Percentiles rank a stretch among this genome's conserved stretches.
phyloP scores from a whole-genome alignment of 2,329 filamentous ascomycete genomes.

The Parafenestella ontariensis region DNA sequence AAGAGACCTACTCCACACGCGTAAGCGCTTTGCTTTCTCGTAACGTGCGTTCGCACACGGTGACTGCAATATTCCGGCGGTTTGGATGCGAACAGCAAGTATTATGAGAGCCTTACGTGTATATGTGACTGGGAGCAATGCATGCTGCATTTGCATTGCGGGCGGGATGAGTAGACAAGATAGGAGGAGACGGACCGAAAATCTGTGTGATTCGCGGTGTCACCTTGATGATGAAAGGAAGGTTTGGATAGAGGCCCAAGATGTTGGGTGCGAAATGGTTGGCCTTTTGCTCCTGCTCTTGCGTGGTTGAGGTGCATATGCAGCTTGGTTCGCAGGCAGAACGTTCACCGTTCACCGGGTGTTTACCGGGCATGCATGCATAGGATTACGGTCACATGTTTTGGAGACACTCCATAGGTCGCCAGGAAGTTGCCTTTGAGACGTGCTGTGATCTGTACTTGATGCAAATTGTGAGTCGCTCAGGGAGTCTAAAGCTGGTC shows the following conservation, averaged over 20 bases:
- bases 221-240: neutral
- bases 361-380: conserved; percentile 24
- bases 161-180: neutral
- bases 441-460: neutral
- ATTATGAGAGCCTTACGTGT: neutral
- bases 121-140: neutral
- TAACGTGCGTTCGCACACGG: neutral
- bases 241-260: too few relatives aligned
- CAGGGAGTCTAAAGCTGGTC: neutral
- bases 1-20: neutral
- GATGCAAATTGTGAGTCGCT: neutral
- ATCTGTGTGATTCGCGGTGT: neutral
- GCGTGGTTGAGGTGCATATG: conserved; percentile 17
- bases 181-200: neutral
- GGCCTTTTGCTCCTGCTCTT: neutral
- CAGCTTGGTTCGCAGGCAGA: conserved; percentile 6
- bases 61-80: neutral
- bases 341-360: conserved; percentile 8
- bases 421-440: neutral
- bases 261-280: too few relatives aligned
- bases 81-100: neutral
- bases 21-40: neutral
- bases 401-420: conserved; percentile 6
- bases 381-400: conserved; percentile 20
- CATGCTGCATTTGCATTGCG: neutral